Percentiles rank a stretch among this genome's conserved stretches.
Conservation (phyloP, 202 grass and related monocot genomes). For the Zoysia matrella region DNA sequence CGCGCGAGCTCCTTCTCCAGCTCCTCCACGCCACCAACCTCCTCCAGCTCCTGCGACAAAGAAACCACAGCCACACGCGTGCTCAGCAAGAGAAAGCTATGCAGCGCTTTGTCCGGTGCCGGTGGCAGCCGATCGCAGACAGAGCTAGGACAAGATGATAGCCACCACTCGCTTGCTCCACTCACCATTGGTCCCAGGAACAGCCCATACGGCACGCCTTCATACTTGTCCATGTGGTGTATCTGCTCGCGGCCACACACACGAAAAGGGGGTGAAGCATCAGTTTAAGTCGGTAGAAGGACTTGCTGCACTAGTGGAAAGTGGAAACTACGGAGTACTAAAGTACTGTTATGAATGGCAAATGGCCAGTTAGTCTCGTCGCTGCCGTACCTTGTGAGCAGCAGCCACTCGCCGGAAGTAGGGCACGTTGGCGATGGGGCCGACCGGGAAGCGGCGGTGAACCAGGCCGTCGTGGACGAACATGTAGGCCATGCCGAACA, state of each 20-base stretch:
- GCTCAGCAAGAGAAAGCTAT: slow-evolving; percentile 4
- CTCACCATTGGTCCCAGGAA: slow-evolving; percentile 80
- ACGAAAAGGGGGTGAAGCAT: slow-evolving; percentile 25
- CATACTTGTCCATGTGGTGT: slow-evolving; percentile 87
- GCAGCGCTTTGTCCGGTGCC: slow-evolving; percentile 12
- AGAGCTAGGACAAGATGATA: slow-evolving; percentile 17
- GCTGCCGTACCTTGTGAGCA: slow-evolving; percentile 75
- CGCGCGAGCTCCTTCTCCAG: slow-evolving; percentile 75
- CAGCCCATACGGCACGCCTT: slow-evolving; percentile 85
- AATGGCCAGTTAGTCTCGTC: slow-evolving; percentile 28
- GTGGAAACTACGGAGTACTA: neutral
- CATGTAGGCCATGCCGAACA: slow-evolving; percentile 99
- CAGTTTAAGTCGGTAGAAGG: slow-evolving; percentile 11
- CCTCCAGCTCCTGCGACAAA: slow-evolving; percentile 70
- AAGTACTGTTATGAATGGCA: neutral
- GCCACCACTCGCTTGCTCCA: neutral
- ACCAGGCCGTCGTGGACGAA: slow-evolving; percentile 99
- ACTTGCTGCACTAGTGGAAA: neutral
- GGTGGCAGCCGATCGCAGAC: neutral
- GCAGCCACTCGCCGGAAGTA: slow-evolving; percentile 94
- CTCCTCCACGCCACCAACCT: slow-evolving; percentile 73
- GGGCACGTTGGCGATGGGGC: slow-evolving; percentile 87
- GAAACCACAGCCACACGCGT: slow-evolving; percentile 29
- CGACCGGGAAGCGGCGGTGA: slow-evolving; percentile 94
- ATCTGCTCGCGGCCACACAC: slow-evolving; percentile 52